Evolutionary conservation across 23 red algal genomes (phyloP).

Genomic region (Chondrus crispus): DNA sequence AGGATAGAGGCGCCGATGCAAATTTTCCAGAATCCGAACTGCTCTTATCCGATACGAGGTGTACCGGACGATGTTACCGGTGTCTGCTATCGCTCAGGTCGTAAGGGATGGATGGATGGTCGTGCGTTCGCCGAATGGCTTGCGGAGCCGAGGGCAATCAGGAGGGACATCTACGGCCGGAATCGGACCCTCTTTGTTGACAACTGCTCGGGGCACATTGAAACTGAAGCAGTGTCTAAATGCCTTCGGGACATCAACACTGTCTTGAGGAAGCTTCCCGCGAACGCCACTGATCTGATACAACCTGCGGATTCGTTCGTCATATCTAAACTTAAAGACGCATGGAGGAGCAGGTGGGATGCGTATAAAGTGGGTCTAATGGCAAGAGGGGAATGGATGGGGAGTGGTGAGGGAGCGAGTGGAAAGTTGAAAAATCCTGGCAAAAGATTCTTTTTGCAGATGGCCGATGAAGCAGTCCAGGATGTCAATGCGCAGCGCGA

Average conservation of each 20-base stretch:
- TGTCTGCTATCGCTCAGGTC: neutral
- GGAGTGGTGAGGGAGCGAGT: too few relatives aligned
- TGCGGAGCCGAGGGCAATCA: neutral
- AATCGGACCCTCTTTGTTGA: neutral
- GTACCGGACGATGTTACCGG: neutral
- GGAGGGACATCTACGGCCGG: neutral
- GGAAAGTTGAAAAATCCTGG: constrained; percentile 14
- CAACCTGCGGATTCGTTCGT: neutral
- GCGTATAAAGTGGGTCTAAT: neutral
- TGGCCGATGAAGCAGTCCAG: neutral
- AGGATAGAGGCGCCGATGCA: neutral
- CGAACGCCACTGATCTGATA: neutral
- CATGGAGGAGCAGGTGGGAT: neutral
- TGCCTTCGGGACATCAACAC: neutral
- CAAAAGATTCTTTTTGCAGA: neutral
- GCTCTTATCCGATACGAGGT: neutral
- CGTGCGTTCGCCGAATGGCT: neutral
- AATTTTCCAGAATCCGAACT: constrained; percentile 2
- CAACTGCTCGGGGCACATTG: neutral
- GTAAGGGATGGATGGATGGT: neutral
- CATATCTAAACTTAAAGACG: neutral
- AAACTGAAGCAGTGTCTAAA: neutral
- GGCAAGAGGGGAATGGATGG: neutral
- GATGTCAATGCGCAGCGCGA: neutral
- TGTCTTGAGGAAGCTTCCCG: neutral